phyloP scores from a whole-genome alignment of 2,329 filamentous ascomycete genomes.

The Pseudogymnoascus sp. region DNA sequence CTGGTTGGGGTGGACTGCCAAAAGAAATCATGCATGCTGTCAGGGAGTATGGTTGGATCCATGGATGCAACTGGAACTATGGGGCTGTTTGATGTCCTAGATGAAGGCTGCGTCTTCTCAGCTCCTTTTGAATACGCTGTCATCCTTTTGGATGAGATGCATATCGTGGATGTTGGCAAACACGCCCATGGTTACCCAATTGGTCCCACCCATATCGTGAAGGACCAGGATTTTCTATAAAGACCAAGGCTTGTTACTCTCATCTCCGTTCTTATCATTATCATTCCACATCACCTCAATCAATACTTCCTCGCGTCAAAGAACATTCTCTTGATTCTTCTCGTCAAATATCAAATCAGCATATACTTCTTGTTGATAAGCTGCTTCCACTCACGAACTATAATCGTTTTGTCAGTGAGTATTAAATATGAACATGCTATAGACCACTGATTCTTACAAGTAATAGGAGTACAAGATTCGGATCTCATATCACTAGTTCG shows the following conservation, averaged over 20 bases:
- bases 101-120: not conserved
- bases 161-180: not conserved
- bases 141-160: constrained; percentile 1
- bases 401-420: not conserved
- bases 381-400: not conserved
- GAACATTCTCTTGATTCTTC: not conserved
- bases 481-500: not conserved
- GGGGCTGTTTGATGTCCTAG: not conserved
- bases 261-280: not conserved
- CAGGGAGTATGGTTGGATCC: not conserved
- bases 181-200: constrained; percentile 4
- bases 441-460: not conserved
- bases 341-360: not conserved
- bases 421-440: not conserved
- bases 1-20: not conserved
- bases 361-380: not conserved
- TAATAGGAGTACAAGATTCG: constrained; percentile 3
- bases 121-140: not conserved
- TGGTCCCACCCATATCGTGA: constrained; percentile 1
- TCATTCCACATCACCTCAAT: not conserved
- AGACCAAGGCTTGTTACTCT: not conserved
- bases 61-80: not conserved
- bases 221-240: not conserved
- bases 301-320: not conserved
- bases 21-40: not conserved